Percentiles rank a stretch among this genome's conserved stretches.
These are phyloP conservation scores for Nyssa sinensis DNA, from an alignment of 148 eudicot species.

Conservation along the genomic window DNA sequence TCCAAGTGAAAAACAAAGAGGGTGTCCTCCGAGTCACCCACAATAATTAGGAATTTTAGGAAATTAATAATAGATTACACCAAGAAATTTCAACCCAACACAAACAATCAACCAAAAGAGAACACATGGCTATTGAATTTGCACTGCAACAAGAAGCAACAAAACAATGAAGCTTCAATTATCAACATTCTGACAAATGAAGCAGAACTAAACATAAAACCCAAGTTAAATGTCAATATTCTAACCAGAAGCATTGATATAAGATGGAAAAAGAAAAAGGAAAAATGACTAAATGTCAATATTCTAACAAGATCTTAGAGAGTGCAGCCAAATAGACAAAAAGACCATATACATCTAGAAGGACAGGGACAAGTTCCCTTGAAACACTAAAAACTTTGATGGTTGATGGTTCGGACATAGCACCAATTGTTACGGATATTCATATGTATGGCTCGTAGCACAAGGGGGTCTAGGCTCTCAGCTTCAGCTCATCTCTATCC, in stretches of 20 bases:
- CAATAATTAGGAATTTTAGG: no score
- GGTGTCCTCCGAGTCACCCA: no score
- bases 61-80: no score
- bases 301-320: no score
- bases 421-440: background rate
- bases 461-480: background rate
- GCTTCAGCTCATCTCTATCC: background rate
- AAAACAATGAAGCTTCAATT: no score
- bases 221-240: background rate
- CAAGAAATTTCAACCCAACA: no score
- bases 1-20: no score
- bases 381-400: no score
- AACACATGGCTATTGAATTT: background rate
- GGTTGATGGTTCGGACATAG: background rate
- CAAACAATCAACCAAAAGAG: no score
- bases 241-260: background rate
- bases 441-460: constrained; percentile 4
- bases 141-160: background rate
- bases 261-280: background rate
- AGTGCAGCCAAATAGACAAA: no score
- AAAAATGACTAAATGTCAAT: background rate
- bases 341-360: no score
- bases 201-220: background rate
- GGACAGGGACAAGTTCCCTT: background rate
- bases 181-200: background rate